A percentile compares a stretch with the other conserved stretches of the same genome.
Conservation (phyloP, 306 rosid species). For the Prunus davidiana region DNA sequence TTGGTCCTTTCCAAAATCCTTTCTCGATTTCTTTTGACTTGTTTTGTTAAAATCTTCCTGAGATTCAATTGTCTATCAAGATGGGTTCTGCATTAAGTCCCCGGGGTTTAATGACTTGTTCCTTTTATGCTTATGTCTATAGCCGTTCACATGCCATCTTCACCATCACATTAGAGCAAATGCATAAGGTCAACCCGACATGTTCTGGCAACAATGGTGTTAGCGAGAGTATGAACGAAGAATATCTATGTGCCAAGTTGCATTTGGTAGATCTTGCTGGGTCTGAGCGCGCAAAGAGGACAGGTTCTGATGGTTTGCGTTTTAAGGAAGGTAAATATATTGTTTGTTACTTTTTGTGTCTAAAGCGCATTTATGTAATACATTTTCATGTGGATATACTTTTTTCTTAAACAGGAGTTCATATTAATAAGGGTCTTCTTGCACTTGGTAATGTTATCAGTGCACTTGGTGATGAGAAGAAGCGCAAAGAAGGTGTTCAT, state of each 20-base stretch:
- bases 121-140: slow-evolving; percentile 25
- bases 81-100: not conserved
- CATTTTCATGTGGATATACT: slow-evolving; percentile 22
- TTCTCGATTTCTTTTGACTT: not conserved
- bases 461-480: slow-evolving; percentile 99
- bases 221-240: slow-evolving; percentile 64
- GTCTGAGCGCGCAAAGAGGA: slow-evolving; percentile 98
- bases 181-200: slow-evolving; percentile 56
- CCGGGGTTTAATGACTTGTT: slow-evolving; percentile 27
- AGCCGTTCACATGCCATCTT: slow-evolving; percentile 99
- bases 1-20: not conserved
- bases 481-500: slow-evolving; percentile 92
- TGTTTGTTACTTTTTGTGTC: slow-evolving; percentile 2
- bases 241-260: slow-evolving; percentile 91
- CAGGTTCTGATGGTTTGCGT: slow-evolving; percentile 98
- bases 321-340: slow-evolving; percentile 82
- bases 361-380: slow-evolving; percentile 14
- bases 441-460: slow-evolving; percentile 99
- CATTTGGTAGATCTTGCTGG: slow-evolving; percentile 99
- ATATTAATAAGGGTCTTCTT: slow-evolving; percentile 96
- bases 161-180: slow-evolving; percentile 98
- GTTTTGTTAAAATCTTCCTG: not conserved
- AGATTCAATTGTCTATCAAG: not conserved
- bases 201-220: slow-evolving; percentile 41
- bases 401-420: slow-evolving; percentile 69